Base-by-base conservation (phyloP, 306 rosid species). In the Cucurbita ficifolia region DNA sequence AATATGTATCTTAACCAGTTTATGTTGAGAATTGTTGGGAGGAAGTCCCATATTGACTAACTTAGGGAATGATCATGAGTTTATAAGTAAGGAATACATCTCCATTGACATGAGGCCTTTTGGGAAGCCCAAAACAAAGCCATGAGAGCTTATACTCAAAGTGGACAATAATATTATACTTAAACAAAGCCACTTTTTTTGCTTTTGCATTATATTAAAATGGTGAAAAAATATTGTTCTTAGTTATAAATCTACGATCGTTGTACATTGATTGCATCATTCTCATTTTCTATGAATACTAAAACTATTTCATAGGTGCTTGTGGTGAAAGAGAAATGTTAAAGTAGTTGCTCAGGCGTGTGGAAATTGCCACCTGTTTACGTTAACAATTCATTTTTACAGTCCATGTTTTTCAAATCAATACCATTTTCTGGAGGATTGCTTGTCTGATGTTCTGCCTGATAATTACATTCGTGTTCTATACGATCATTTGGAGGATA, bases 321-420 rank as follows among this genome's bases (percentile, higher is more conserved):
- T 55, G 80, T 80, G 72, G 86, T 85, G 72, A 81, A 82, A 81
- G 83, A 82, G 48, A 85, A 80, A 48, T 82, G 83, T 38, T 77
- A 84, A 22, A 78, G 76, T 63, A 70, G 77, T 63, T 80, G 78
- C 76, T 78, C 63, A 6, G 86, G 75, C 21, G 54, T 73, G 21
- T 76, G 83, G 83, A 85, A 85, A 60, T 51, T 82, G 21, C 83
- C 86, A 4, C 82, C 86, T 45, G 84, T 84, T 57, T 85, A 85
- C 36, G 24, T 82, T 33, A 70, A 82, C 49, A 19, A 10, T 14
- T 1, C 12, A 18, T 54, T 8, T 54, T 54, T 54, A 8, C 12
- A 54, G 39, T 24, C 4, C 33, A 57, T 1, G 10, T 8, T 21
- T 22, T 63, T 39, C 22, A 36, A 62, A 63, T 39, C 4, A n/a